Base-by-base conservation (phyloP, 1,284 basidiomycete genomes). In the Austroboletus olivaceoglutinosus region DNA sequence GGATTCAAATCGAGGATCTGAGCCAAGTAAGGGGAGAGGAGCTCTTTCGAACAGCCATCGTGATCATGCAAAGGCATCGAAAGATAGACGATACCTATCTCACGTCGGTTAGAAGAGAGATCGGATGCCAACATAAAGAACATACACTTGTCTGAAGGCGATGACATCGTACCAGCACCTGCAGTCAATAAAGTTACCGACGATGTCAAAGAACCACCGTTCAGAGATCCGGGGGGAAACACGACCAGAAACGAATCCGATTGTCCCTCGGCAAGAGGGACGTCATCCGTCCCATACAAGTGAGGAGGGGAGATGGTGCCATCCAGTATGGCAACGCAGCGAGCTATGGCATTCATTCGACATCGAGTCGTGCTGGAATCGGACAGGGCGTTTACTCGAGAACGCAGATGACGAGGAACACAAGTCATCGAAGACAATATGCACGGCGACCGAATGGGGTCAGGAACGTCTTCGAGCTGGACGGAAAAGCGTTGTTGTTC, bases 101-200 rank as follows among this genome's bases (percentile, higher is more conserved):
- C 41, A 51, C 10, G 36, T 43, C 34, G 23, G 42, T 49, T n/a
- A 52, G 27, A 29, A 12, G n/a, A 19, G 31, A 47, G 30, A 47
- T n/a, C 2, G 7, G 9, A 18, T 22, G 37, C 22, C 40, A n/a
- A 45, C 51, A 46, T 21, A 36, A 37, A 34, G 31, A 12, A 67
- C 83, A 64, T 67, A 93, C 93, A 90, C 79, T 89, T 88, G 2
- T 86, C 91, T 47, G 79, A 73, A 0, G 96, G 96, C 49, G 91
- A 83, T 9, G 90, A 88, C 70, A 95, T 82, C 1, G 89, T 93
- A 10, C 86, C 89, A 62, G 91, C 84, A 8, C 95, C 96, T 37
- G 88, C 86, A 45, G 92, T 72, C 44, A 95, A 70, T 0, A 78
- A 85, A 43, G 85, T 84, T 2, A 87, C 91, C 1, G 87, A 76